Evolutionary conservation across 2,329 filamentous ascomycete genomes (phyloP).

Genomic region (Cadophora gregata): DNA sequence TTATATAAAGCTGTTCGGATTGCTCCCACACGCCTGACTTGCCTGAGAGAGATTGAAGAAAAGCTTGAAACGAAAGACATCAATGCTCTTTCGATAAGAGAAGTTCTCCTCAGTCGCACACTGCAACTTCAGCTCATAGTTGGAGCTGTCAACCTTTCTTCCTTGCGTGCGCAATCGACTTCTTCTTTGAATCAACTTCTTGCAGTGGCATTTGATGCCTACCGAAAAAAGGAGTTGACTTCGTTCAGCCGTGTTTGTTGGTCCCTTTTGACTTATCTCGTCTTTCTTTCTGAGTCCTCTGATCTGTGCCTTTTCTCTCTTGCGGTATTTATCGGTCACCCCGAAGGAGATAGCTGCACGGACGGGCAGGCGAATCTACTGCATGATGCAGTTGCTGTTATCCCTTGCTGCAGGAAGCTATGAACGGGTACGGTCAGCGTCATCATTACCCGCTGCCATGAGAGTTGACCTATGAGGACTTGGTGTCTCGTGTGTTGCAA

Average conservation of each 20-base stretch:
- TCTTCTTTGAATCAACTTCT: not conserved
- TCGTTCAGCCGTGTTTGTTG: not conserved
- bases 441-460: not conserved
- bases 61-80: no score
- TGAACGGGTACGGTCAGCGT: not conserved
- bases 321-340: not conserved
- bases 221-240: not conserved
- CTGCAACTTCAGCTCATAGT: no score
- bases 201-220: not conserved
- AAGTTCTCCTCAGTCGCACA: no score
- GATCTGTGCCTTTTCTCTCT: not conserved
- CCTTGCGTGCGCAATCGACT: no score
- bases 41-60: no score
- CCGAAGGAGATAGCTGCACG: not conserved
- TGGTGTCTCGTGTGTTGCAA: not conserved
- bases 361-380: not conserved
- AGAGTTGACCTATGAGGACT: no score
- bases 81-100: no score
- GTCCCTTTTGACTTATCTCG: not conserved
- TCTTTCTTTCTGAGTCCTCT: not conserved
- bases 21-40: no score
- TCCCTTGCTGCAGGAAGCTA: not conserved
- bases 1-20: no score
- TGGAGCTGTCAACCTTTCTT: no score
- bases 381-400: not conserved